Evolutionary conservation across 169 alveolate species (phyloP), one percentile per base, ranked within the genome.

Genomic region (Cystoisospora suis): DNA sequence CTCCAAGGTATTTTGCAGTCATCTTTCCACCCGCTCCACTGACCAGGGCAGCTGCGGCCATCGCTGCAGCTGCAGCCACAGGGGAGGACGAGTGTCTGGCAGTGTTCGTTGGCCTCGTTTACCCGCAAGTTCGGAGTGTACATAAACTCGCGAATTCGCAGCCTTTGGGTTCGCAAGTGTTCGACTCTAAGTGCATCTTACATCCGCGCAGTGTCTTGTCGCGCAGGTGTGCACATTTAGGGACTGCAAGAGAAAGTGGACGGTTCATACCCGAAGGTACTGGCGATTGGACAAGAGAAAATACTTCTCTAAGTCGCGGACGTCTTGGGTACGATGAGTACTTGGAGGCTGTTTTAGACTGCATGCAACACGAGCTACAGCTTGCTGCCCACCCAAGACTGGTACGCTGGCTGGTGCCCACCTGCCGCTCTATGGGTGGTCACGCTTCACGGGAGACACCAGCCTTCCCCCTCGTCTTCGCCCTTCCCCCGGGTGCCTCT

Each of bases 401-500:
- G n/a, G 83, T 72, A 12, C 53, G 58, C 27, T 72, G 83, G 83
- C 53, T 72, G 83, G 38, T 72, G 7, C 34, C 83, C 0, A 38
- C 23, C 83, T 40, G 83, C 83, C 32, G 23, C 83, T n/a, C 7
- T 15, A 36, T 12, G 58, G 4, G 7, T 38, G 3, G 38, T 0
- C 58, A 17, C 15, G 3, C 1, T 72, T 20, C 83, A 38, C 20
- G 47, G 32, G 47, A 3, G 15, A 7, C n/a, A 3, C 87, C 87
- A 5, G 32, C 69, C 36, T 86, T 86, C 40, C 91, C 86, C 27
- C 49, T 75, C 1, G 42, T 86, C 46, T 86, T 86, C 38, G 29
- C 91, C 29, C 91, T 86, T 27, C 91, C 91, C 4, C 59, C 91
- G 0, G 20, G 44, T 9, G 47, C 47, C 27, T 36, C 81, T 0